phyloP scores from a whole-genome alignment of 2,329 filamentous ascomycete species.

The Lasiodiplodia sp. region DNA sequence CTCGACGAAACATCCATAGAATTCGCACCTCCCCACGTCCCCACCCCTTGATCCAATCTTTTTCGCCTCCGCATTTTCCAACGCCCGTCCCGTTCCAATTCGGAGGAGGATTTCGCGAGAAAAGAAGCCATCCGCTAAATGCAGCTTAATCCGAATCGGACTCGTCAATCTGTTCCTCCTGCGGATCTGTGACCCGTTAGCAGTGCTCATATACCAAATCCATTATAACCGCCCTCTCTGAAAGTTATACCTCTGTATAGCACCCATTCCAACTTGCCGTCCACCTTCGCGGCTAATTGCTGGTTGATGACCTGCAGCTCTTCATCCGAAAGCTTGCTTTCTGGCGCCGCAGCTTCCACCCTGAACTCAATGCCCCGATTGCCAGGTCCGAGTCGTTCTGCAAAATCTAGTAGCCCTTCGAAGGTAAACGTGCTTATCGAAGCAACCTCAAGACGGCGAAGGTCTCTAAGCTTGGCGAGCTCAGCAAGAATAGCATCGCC shows the following conservation, averaged over 20 bases:
- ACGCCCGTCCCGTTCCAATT: neutral
- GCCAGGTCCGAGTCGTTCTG: conserved; percentile 49
- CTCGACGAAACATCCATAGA: neutral
- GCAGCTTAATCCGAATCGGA: conserved; percentile 50
- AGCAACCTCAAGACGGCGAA: conserved; percentile 62
- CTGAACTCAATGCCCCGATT: conserved; percentile 54
- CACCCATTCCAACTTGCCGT: conserved; percentile 54
- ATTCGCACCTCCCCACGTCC: neutral
- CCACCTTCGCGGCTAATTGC: conserved; percentile 48
- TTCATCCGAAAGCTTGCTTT: conserved; percentile 50
- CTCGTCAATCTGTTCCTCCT: conserved; percentile 53
- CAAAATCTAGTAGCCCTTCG: conserved; percentile 57
- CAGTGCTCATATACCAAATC: neutral
- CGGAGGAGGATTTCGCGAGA: neutral
- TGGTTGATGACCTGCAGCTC: conserved; percentile 49
- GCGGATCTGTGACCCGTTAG: conserved; percentile 47
- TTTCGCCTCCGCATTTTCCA: neutral
- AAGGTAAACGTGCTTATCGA: conserved; percentile 64
- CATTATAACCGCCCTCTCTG: neutral
- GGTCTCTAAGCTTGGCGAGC: conserved; percentile 55
- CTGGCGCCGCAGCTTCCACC: conserved; percentile 55
- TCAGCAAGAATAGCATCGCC: conserved; percentile 57
- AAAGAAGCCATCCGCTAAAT: neutral
- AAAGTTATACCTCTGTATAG: conserved; percentile 49
- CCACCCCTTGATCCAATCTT: neutral